Percentiles rank a stretch among this genome's conserved stretches.
These are phyloP conservation scores for Lathyrus tuberosus DNA, from an alignment of 306 rosid species.

Conservation along the genomic window DNA sequence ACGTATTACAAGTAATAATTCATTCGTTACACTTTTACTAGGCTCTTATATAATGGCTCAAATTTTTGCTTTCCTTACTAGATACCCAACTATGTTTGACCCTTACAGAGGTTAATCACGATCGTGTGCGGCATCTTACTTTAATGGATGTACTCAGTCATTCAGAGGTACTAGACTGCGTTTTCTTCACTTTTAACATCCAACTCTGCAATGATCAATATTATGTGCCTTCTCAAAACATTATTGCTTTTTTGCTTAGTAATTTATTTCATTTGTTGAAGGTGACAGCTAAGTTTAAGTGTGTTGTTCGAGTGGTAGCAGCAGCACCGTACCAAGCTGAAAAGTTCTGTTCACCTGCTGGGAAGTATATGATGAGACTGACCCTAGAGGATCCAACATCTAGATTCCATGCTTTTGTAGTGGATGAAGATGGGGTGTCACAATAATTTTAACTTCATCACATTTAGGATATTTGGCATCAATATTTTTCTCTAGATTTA, in stretches of 20 bases:
- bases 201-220: not conserved
- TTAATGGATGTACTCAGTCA: constrained; percentile 63
- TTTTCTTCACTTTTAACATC: constrained; percentile 11
- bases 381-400: too few species aligned
- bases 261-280: constrained; percentile 35
- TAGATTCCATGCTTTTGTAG: too few species aligned
- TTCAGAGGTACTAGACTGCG: constrained; percentile 50
- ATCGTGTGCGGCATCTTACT: constrained; percentile 37
- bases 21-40: constrained; percentile 26
- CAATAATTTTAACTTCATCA: too few species aligned
- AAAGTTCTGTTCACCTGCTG: too few species aligned
- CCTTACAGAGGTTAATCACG: constrained; percentile 49
- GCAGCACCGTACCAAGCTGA: constrained; percentile 49
- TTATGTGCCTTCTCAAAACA: not conserved
- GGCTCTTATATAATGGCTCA: not conserved
- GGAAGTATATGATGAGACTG: too few species aligned
- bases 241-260: constrained; percentile 3
- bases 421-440: too few species aligned
- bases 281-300: constrained; percentile 65
- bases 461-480: too few species aligned
- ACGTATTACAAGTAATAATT: constrained; percentile 54
- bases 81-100: constrained; percentile 9
- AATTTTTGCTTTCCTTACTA: constrained; percentile 25
- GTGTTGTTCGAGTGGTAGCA: constrained; percentile 65
- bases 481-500: not conserved